A percentile compares a stretch with the other conserved stretches of the same genome.
Conservation (phyloP, 148 eudicot genomes). For the Talinum fruticosum region DNA sequence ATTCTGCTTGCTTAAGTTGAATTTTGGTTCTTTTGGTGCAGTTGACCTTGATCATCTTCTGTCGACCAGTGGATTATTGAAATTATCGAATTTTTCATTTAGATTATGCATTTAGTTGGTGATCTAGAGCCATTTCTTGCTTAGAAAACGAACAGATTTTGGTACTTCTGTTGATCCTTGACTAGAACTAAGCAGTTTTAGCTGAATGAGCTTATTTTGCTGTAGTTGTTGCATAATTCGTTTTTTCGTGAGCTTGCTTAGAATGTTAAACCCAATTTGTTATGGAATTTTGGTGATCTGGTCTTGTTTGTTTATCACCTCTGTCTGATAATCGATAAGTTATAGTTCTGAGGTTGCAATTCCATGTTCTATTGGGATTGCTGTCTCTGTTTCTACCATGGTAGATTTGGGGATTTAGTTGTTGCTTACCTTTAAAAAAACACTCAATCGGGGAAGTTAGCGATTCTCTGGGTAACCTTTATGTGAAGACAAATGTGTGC, state of each 20-base stretch:
- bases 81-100: neutral
- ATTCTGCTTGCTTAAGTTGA: neutral
- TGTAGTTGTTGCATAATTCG: neutral
- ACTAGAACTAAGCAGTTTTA: neutral
- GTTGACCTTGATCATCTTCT: neutral
- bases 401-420: neutral
- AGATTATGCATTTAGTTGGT: neutral
- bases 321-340: neutral
- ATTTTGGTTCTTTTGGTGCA: too few species aligned
- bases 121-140: neutral
- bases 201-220: neutral
- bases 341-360: neutral
- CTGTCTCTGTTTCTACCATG: neutral
- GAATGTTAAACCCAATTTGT: too few species aligned
- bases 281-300: neutral
- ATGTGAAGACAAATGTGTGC: neutral
- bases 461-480: neutral
- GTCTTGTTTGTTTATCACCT: neutral
- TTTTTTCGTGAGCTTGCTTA: neutral
- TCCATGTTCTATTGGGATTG: neutral
- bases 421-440: neutral
- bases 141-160: neutral
- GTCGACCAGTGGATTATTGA: neutral
- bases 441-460: neutral
- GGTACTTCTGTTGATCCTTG: neutral